phyloP scores from a whole-genome alignment of 768 basidiomycete genomes.

The Tricholoma matsutake region DNA sequence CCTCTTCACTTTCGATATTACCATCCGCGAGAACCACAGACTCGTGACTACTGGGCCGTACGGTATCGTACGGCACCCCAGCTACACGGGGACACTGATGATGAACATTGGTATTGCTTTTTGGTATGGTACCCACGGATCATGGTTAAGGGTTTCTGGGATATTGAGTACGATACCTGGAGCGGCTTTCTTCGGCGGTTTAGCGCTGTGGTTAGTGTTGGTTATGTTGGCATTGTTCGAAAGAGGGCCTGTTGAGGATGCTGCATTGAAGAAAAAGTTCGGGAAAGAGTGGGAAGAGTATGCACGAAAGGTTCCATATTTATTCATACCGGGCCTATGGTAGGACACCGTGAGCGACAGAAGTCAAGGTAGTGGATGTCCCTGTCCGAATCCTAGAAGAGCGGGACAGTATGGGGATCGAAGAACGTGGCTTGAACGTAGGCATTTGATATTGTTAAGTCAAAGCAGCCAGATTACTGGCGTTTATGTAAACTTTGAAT shows the following conservation, averaged over 20 bases:
- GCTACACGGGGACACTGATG: constrained; percentile 19
- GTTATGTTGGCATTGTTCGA: neutral
- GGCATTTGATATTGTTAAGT: too few species aligned
- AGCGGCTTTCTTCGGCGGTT: neutral
- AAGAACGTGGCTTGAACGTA: too few species aligned
- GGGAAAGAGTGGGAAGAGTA: constrained; percentile 3
- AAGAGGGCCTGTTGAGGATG: constrained; percentile 8
- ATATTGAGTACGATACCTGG: neutral
- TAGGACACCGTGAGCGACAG: too few species aligned
- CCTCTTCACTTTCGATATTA: constrained; percentile 39
- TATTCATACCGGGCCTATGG: too few species aligned
- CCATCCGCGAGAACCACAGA: constrained; percentile 30
- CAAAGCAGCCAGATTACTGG: too few species aligned
- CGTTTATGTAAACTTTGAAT: too few species aligned
- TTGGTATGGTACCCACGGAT: neutral
- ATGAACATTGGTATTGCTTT: neutral
- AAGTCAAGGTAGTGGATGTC: too few species aligned
- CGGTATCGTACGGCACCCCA: constrained; percentile 37
- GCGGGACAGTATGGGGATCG: too few species aligned
- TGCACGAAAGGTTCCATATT: constrained; percentile 11
- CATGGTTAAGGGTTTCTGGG: neutral
- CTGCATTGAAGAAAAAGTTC: constrained; percentile 9
- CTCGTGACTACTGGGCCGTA: constrained; percentile 40
- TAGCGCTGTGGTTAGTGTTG: neutral
- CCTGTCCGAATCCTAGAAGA: too few species aligned